Conservation (phyloP, 768 basidiomycete genomes). For the Exsudoporus frostii region DNA sequence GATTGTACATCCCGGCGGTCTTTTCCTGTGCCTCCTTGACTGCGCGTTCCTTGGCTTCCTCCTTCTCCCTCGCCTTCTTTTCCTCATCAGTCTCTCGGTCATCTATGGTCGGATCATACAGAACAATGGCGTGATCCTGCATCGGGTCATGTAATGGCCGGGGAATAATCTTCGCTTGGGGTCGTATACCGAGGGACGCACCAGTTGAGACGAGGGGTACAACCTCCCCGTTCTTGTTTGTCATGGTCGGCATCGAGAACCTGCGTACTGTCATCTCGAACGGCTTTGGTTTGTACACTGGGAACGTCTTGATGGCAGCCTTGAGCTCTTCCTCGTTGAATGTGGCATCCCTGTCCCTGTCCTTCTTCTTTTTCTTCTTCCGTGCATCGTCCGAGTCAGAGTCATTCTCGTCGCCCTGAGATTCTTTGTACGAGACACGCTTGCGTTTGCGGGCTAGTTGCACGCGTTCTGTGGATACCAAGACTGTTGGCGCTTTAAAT, state of each 20-base stretch:
- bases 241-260: constrained; percentile 86
- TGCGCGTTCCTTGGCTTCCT: constrained; percentile 63
- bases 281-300: constrained; percentile 79
- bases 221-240: constrained; percentile 61
- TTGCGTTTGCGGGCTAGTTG: constrained; percentile 82
- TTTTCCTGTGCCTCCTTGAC: constrained; percentile 65
- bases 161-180: constrained; percentile 75
- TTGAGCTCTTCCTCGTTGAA: constrained; percentile 62
- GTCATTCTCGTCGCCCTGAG: constrained; percentile 55
- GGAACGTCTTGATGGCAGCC: constrained; percentile 64
- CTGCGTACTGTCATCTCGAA: constrained; percentile 58
- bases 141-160: constrained; percentile 96
- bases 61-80: constrained; percentile 65
- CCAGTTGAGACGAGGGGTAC: constrained; percentile 58
- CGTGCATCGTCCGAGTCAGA: constrained; percentile 48
- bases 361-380: constrained; percentile 67
- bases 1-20: constrained; percentile 74
- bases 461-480: constrained; percentile 43
- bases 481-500: constrained; percentile 69
- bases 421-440: constrained; percentile 81
- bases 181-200: constrained; percentile 80
- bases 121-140: constrained; percentile 95
- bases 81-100: constrained; percentile 89
- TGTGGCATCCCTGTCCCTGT: constrained; percentile 54
- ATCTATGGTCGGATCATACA: constrained; percentile 96